Percentiles rank a stretch among this genome's conserved stretches.
Conservation (phyloP, 148 eudicot genomes). For the Rhododendron kiyosumense region DNA sequence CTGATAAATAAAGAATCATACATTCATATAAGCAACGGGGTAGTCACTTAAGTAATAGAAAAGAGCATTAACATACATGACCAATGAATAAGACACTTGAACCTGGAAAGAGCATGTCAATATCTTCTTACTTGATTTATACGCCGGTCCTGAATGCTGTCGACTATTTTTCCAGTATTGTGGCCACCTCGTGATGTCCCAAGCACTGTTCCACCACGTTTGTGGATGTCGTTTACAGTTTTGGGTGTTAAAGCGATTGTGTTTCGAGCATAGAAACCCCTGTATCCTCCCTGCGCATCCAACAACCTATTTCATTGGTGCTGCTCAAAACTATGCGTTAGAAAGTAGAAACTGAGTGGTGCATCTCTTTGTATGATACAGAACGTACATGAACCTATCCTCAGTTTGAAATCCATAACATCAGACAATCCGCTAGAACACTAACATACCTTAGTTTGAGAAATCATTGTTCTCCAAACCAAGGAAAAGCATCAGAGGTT, state of each 20-base stretch:
- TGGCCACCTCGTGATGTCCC: slow-evolving; percentile 22
- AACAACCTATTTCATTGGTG: background rate
- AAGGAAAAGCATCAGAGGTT: background rate
- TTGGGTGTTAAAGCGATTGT: slow-evolving; percentile 15
- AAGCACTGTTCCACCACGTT: slow-evolving; percentile 21
- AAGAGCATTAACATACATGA: background rate
- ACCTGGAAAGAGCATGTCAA: background rate
- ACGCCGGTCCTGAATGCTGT: slow-evolving; percentile 23
- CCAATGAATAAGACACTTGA: background rate
- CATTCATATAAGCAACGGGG: background rate
- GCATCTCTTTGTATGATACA: background rate
- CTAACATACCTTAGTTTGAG: background rate
- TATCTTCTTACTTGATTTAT: slow-evolving; percentile 16
- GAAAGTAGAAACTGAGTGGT: background rate
- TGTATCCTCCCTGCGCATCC: slow-evolving; percentile 18
- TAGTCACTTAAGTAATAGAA: background rate
- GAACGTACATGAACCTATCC: background rate
- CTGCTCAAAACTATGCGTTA: background rate
- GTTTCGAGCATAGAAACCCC: slow-evolving; percentile 19
- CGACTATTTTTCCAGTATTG: slow-evolving; percentile 14
- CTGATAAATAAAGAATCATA: slow-evolving; percentile 10
- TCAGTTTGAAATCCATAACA: background rate
- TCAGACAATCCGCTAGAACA: background rate
- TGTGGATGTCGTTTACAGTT: slow-evolving; percentile 19
- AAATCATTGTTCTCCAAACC: background rate